phyloP scores from a whole-genome alignment of 768 basidiomycete species.

The Trametes punicea region DNA sequence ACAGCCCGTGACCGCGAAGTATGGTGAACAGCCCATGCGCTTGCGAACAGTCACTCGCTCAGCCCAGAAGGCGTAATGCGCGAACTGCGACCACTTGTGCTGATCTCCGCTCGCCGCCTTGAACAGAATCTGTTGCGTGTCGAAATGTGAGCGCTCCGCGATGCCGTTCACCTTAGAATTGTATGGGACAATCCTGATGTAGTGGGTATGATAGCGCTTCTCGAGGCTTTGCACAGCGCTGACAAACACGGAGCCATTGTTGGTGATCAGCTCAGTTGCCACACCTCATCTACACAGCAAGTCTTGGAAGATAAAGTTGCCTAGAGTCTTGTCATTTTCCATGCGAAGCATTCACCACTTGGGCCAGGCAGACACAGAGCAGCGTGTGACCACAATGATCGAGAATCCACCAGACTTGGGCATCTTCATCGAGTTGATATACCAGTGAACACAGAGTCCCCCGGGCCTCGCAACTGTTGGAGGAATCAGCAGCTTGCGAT shows the following conservation, averaged over 20 bases:
- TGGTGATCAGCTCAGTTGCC: constrained; percentile 36
- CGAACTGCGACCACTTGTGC: constrained; percentile 23
- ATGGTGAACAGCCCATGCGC: constrained; percentile 32
- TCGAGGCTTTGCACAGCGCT: constrained; percentile 22
- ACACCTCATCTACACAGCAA: constrained; percentile 39
- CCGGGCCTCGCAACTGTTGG: no score
- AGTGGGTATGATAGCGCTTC: constrained; percentile 30
- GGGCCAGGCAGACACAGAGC: constrained; percentile 31
- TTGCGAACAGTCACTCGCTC: constrained; percentile 32
- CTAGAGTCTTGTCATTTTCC: constrained; percentile 30
- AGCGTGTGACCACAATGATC: constrained; percentile 36
- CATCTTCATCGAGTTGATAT: no score
- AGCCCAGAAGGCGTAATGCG: constrained; percentile 33
- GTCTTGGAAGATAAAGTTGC: constrained; percentile 34
- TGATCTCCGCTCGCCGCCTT: constrained; percentile 30
- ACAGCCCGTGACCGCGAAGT: no score
- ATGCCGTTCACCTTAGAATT: constrained; percentile 43
- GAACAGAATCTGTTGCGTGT: constrained; percentile 33
- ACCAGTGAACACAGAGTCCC: no score
- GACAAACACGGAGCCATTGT: constrained; percentile 36
- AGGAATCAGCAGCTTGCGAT: no score
- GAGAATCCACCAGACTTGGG: no score
- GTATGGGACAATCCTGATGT: constrained; percentile 40
- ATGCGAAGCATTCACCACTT: constrained; percentile 30
- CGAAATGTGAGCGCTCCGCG: no score